These are phyloP conservation scores for Phytopythium ostracodes DNA, from an alignment of 352 stramenopile genomes.

Conservation along the genomic window DNA sequence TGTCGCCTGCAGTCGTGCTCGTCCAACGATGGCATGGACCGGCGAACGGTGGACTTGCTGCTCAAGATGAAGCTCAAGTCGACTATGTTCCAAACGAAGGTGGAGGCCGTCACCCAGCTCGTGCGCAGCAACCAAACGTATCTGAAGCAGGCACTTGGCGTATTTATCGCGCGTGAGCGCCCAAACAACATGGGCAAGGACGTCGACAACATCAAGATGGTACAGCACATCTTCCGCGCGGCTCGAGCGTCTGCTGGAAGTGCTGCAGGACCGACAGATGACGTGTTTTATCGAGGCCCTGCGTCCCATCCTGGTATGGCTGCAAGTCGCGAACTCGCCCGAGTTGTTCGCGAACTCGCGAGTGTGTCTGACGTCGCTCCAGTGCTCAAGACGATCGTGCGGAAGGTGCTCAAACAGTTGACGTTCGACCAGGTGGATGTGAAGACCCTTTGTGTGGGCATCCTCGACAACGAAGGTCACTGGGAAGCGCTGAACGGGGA, in stretches of 20 bases:
- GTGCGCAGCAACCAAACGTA: conserved; percentile 70
- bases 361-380: conserved; percentile 67
- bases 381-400: conserved; percentile 81
- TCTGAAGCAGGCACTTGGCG: conserved; percentile 56
- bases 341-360: conserved; percentile 80
- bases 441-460: conserved; percentile 70
- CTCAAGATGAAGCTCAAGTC: conserved; percentile 87
- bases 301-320: conserved; percentile 47
- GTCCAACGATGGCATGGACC: conserved; percentile 47
- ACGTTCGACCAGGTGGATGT: conserved; percentile 84
- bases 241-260: conserved; percentile 21
- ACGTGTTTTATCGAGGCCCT: conserved; percentile 56
- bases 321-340: conserved; percentile 69
- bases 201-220: conserved; percentile 89
- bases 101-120: conserved; percentile 78
- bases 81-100: conserved; percentile 86
- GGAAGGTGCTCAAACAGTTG: conserved; percentile 79
- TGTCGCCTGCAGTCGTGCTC: conserved; percentile 39
- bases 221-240: conserved; percentile 83
- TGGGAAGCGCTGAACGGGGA: conserved; percentile 63
- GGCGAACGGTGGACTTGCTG: conserved; percentile 64
- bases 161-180: conserved; percentile 71
- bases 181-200: conserved; percentile 84
- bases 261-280: conserved; percentile 20
- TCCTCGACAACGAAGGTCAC: conserved; percentile 71